Base-by-base conservation (phyloP, 139 green algal species). In the Chlamydomonas schloesseri region DNA sequence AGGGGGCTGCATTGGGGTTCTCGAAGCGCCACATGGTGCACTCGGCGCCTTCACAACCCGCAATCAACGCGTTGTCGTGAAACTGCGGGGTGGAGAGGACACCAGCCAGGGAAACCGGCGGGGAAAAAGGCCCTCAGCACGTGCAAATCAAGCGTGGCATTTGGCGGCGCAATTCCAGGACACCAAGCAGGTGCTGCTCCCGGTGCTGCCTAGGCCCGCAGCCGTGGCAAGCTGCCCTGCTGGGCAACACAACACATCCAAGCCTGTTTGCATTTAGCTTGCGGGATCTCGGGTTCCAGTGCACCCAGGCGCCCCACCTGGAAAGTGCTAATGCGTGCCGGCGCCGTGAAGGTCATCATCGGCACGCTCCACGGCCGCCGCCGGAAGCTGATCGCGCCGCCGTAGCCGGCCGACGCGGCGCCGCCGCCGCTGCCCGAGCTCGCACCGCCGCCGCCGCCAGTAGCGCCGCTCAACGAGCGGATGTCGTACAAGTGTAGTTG, bases 401-500 rank as follows among this genome's bases (percentile, higher is more conserved):
- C n/a, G 64, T 50, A 50, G 6, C 42, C 42, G 42, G 42, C 42
- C 42, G 42, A 8, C 42, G 42, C 29, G 33, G 28, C 74, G 55
- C 55, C 58, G 31, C 74, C 33, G 33, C 5, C 31, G 20, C 74
- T 34, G 31, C 31, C 33, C 33, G 33, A 18, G 36, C 77, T 4
- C 46, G 15, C 33, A 28, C 34, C 69, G 17, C 10, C 21, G 55
- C 72, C 64, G 18, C 68, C 68, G 50, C 58, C 53, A 37, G 20
- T 37, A 18, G 46, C 73, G 20, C 26, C 20, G 31, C 10, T 68
- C 1, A 85, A 31, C 60, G 70, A 53, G 2, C 90, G 72, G 50
- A 92, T 89, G 71, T 93, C 90, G 74, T 92, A 88, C 53, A 93
- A 28, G 29, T 86, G 57, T 29, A 93, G 82, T 58, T 36, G 31